phyloP scores from a whole-genome alignment of 2,329 filamentous ascomycete species.

The Cadophora malorum region DNA sequence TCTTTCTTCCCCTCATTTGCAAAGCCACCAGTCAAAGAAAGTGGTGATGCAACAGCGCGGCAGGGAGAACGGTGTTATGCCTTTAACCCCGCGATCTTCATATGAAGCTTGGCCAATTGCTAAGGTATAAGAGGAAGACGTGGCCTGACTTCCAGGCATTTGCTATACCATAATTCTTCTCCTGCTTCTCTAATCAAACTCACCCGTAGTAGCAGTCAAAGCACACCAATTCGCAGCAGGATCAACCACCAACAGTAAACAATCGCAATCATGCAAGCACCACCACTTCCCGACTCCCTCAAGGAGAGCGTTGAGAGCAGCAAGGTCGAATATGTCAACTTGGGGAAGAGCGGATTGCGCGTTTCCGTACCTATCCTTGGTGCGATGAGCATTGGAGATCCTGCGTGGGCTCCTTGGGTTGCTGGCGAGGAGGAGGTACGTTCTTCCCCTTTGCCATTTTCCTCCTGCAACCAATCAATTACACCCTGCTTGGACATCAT shows the following conservation, averaged over 20 bases:
- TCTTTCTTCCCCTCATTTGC: not conserved
- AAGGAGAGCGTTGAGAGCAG: constrained; percentile 47
- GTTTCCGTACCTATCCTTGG: constrained; percentile 70
- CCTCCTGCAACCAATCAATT: no score
- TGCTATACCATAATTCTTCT: not conserved
- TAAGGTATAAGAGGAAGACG: not conserved
- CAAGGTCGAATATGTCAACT: constrained; percentile 56
- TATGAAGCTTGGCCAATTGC: not conserved
- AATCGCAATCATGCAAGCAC: constrained; percentile 8
- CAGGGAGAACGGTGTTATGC: constrained; percentile 1
- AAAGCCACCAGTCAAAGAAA: not conserved
- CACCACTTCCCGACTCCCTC: constrained; percentile 10
- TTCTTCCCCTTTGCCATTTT: not conserved
- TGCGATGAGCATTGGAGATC: constrained; percentile 66
- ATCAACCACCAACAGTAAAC: not conserved
- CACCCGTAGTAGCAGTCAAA: not conserved
- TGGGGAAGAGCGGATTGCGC: constrained; percentile 67
- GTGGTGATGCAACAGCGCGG: constrained; percentile 1
- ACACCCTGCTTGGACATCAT: no score
- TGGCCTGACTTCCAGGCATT: not conserved
- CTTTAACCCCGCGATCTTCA: constrained; percentile 13
- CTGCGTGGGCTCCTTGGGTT: constrained; percentile 60
- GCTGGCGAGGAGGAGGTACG: constrained; percentile 60
- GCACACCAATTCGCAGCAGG: not conserved
- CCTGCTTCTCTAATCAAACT: not conserved